Evolutionary conservation across 352 stramenopile species (phyloP).

Genomic region (Pythium scleroteichum): DNA sequence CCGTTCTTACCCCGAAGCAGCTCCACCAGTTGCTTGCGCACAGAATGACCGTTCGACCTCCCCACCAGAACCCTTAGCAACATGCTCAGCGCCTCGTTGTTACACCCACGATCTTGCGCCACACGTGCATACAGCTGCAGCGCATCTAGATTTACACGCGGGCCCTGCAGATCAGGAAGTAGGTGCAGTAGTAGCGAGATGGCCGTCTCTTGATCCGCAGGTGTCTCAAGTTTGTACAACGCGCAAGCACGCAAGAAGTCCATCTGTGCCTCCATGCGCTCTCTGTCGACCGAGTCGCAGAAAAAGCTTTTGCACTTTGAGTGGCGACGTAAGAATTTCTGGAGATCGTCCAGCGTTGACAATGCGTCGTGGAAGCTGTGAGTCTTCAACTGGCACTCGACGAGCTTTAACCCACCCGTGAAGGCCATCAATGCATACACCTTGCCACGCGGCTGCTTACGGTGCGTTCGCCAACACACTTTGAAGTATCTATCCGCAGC

Average conservation of each 20-base stretch:
- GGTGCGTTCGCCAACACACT: conserved; percentile 44
- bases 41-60: conserved; percentile 45
- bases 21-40: conserved; percentile 52
- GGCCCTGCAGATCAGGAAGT: conserved; percentile 51
- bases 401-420: conserved; percentile 44
- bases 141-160: conserved; percentile 62
- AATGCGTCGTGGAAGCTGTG: conserved; percentile 33
- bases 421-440: conserved; percentile 36
- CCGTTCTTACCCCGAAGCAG: conserved; percentile 40
- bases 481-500: conserved; percentile 44
- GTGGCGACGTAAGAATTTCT: conserved; percentile 40
- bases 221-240: conserved; percentile 45
- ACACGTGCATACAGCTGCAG: conserved; percentile 63
- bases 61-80: conserved; percentile 57
- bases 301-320: conserved; percentile 34
- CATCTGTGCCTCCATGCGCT: conserved; percentile 46
- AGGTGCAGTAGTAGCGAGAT: conserved; percentile 59
- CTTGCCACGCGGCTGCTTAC: conserved; percentile 28
- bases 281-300: conserved; percentile 32
- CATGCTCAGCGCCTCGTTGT: conserved; percentile 69
- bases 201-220: conserved; percentile 49
- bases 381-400: conserved; percentile 45
- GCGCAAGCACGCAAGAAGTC: conserved; percentile 49
- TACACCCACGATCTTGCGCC: conserved; percentile 58
- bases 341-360: conserved; percentile 41